Evolutionary conservation across 306 rosid species (phyloP).

Genomic region (Adenanthera pavonina): DNA sequence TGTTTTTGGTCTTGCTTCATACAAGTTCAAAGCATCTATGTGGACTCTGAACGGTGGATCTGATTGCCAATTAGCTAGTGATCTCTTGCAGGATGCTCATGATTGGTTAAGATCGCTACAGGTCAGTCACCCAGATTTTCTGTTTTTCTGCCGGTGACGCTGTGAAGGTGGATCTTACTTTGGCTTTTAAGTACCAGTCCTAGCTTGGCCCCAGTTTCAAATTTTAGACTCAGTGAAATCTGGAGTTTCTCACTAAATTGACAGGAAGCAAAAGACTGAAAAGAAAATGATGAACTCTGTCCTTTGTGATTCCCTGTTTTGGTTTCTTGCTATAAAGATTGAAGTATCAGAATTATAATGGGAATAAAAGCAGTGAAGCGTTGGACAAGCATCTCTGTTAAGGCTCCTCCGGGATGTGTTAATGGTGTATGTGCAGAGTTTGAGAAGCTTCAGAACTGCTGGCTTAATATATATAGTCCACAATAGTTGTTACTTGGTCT

Average conservation of each 20-base stretch:
- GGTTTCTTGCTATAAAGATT: slow-evolving; percentile 24
- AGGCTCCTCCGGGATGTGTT: slow-evolving; percentile 30
- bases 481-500: slow-evolving; percentile 14
- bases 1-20: slow-evolving; percentile 72
- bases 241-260: slow-evolving; percentile 19
- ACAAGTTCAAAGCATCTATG: slow-evolving; percentile 74
- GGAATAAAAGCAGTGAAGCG: neutral
- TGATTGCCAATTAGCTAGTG: slow-evolving; percentile 54
- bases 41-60: slow-evolving; percentile 66
- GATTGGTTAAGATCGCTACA: slow-evolving; percentile 51
- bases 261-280: neutral
- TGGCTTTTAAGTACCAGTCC: slow-evolving; percentile 18
- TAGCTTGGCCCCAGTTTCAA: slow-evolving; percentile 29
- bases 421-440: slow-evolving; percentile 38
- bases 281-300: slow-evolving; percentile 33
- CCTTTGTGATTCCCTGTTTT: slow-evolving; percentile 40
- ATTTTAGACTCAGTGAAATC: slow-evolving; percentile 5
- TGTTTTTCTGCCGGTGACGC: slow-evolving; percentile 63
- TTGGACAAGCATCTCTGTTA: slow-evolving; percentile 28
- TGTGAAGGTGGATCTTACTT: slow-evolving; percentile 31
- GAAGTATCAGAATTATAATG: neutral
- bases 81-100: slow-evolving; percentile 59
- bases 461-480: slow-evolving; percentile 36
- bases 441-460: slow-evolving; percentile 42
- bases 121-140: slow-evolving; percentile 72